Conservation (phyloP, 106 monocot species). For the Gastrodia elata region DNA sequence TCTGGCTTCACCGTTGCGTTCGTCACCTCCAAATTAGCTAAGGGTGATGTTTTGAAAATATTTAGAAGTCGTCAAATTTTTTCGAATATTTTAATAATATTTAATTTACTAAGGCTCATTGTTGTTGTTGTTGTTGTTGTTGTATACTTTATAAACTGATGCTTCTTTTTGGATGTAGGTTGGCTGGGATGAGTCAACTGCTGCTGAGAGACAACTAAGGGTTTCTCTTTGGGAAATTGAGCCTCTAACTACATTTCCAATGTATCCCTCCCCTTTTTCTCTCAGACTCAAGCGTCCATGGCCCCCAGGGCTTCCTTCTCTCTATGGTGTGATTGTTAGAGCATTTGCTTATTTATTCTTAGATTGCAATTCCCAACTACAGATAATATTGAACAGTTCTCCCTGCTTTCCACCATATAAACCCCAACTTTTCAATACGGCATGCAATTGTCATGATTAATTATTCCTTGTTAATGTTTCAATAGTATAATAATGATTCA, state of each 20-base stretch:
- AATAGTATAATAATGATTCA: neutral
- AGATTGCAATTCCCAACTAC: neutral
- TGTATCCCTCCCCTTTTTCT: slow-evolving; percentile 87
- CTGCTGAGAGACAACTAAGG: slow-evolving; percentile 85
- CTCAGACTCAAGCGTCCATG: slow-evolving; percentile 90
- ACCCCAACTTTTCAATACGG: neutral
- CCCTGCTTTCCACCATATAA: neutral
- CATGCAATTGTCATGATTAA: neutral
- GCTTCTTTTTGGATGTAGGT: slow-evolving; percentile 36
- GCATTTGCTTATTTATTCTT: neutral
- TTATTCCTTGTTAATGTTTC: neutral
- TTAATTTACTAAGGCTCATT: no score
- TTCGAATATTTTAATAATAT: no score
- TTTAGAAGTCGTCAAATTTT: no score
- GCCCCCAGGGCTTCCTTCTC: slow-evolving; percentile 73
- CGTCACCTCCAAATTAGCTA: no score
- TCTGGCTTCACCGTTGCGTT: no score
- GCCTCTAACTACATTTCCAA: slow-evolving; percentile 89
- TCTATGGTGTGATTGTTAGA: slow-evolving; percentile 26
- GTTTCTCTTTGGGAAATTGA: slow-evolving; percentile 99
- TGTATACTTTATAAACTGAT: neutral
- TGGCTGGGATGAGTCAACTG: slow-evolving; percentile 98
- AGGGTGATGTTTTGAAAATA: no score
- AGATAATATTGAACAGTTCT: neutral
- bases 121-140: slow-evolving; percentile 8